Conservation (phyloP, 2,329 filamentous ascomycete species). For the Stemphylium vesicarium region DNA sequence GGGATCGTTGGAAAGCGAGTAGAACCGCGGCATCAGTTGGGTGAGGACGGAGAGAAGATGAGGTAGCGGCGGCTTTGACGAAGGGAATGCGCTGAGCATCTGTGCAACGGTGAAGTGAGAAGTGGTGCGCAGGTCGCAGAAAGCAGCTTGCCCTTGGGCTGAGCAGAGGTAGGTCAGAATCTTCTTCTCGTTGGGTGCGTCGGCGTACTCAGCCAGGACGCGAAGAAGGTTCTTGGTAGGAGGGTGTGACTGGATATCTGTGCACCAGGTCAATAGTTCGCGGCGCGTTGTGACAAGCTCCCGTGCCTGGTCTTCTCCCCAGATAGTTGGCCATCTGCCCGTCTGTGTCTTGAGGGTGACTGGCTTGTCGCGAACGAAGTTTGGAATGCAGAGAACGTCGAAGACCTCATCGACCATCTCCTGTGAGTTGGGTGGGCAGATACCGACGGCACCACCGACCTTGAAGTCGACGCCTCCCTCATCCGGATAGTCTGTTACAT, state of each 20-base stretch:
- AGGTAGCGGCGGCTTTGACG: constrained; percentile 84
- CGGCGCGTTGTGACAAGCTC: constrained; percentile 88
- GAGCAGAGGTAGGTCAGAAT: constrained; percentile 85
- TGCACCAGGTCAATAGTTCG: constrained; percentile 94
- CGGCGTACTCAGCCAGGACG: constrained; percentile 82
- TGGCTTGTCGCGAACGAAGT: constrained; percentile 82
- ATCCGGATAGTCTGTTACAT: constrained; percentile 90
- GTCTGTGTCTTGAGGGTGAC: constrained; percentile 77
- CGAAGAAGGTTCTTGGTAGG: constrained; percentile 88
- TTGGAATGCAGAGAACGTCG: constrained; percentile 79
- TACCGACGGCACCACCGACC: constrained; percentile 92
- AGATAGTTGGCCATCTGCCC: constrained; percentile 96
- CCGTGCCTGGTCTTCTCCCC: constrained; percentile 87
- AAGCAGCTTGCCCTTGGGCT: constrained; percentile 86
- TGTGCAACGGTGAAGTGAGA: constrained; percentile 84
- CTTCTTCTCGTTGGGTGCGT: constrained; percentile 83
- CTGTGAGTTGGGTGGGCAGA: constrained; percentile 85
- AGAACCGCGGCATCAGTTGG: constrained; percentile 96
- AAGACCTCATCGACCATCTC: constrained; percentile 82
- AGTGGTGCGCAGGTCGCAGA: constrained; percentile 90
- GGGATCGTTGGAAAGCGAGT: constrained; percentile 95
- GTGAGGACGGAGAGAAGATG: constrained; percentile 79
- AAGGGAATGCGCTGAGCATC: constrained; percentile 89
- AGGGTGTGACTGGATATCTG: constrained; percentile 89
- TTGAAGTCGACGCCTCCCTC: constrained; percentile 90